Conservation (phyloP, 2,329 filamentous ascomycete species). For the Cladosporium cucumerinum region DNA sequence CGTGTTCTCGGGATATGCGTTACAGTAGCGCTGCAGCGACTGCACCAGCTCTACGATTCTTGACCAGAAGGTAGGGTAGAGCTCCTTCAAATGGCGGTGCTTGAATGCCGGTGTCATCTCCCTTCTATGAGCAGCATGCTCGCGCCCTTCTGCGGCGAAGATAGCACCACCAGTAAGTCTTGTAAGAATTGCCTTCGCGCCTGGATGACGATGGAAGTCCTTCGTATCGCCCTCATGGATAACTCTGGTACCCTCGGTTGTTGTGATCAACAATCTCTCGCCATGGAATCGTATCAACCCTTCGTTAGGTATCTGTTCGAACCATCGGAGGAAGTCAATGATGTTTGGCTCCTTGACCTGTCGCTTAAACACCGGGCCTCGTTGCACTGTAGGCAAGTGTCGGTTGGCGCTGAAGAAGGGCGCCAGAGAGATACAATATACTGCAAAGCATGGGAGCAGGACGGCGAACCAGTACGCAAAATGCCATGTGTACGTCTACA, state of each 20-base stretch:
- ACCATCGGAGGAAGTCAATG: slow-evolving; percentile 44
- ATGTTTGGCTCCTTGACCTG: slow-evolving; percentile 33
- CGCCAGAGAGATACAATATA: background rate
- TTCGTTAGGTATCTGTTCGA: slow-evolving; percentile 49
- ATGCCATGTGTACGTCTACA: background rate
- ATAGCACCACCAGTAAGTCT: slow-evolving; percentile 34
- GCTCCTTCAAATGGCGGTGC: slow-evolving; percentile 79
- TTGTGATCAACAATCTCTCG: slow-evolving; percentile 39
- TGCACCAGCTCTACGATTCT: slow-evolving; percentile 45
- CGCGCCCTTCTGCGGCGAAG: slow-evolving; percentile 17
- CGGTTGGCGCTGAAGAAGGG: background rate
- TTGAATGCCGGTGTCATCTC: slow-evolving; percentile 77
- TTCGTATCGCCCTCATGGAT: slow-evolving; percentile 53
- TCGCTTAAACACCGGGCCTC: background rate
- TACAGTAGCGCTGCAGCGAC: background rate
- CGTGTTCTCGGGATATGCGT: background rate
- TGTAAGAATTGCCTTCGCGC: slow-evolving; percentile 43
- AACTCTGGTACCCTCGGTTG: slow-evolving; percentile 45
- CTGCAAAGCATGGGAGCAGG: background rate
- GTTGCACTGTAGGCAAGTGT: background rate
- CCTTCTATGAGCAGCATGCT: slow-evolving; percentile 58
- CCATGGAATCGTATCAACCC: slow-evolving; percentile 49
- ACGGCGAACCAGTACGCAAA: background rate
- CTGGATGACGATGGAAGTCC: slow-evolving; percentile 51
- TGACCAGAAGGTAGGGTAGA: slow-evolving; percentile 80